Conservation (phyloP, 352 stramenopile genomes). For the Phytophthora macrochlamydospora region DNA sequence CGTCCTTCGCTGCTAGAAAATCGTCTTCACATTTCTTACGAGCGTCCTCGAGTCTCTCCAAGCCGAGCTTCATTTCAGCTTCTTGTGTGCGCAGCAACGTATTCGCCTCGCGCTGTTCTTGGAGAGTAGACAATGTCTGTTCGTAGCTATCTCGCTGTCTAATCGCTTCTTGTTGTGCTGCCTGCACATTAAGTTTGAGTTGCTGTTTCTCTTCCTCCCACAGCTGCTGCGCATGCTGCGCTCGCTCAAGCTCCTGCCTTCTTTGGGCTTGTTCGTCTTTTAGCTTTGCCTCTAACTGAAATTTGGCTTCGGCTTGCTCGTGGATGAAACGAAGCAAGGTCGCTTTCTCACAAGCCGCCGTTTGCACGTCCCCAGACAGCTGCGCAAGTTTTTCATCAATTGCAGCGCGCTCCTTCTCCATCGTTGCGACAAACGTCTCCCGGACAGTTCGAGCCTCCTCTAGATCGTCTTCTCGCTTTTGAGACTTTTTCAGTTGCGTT, state of each 20-base stretch:
- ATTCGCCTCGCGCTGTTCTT: slow-evolving; percentile 43
- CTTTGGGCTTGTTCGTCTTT: slow-evolving; percentile 58
- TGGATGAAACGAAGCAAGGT: slow-evolving; percentile 80
- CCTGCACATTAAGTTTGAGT: slow-evolving; percentile 40
- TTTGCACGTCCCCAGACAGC: slow-evolving; percentile 52
- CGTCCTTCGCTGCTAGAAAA: slow-evolving; percentile 52
- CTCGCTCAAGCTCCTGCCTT: slow-evolving; percentile 30
- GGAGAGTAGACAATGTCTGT: slow-evolving; percentile 21
- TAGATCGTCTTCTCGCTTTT: slow-evolving; percentile 43
- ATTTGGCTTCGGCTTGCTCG: slow-evolving; percentile 73
- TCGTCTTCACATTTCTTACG: slow-evolving; percentile 50
- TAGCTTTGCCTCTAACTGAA: slow-evolving; percentile 57
- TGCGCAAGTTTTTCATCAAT: slow-evolving; percentile 53
- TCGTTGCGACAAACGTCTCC: slow-evolving; percentile 50
- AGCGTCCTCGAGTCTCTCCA: slow-evolving; percentile 40
- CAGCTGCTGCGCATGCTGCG: slow-evolving; percentile 40
- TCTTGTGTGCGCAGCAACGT: slow-evolving; percentile 38
- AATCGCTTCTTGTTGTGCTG: slow-evolving; percentile 36
- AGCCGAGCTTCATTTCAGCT: slow-evolving; percentile 37
- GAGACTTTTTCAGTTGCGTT: slow-evolving; percentile 32
- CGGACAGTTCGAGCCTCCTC: slow-evolving; percentile 59
- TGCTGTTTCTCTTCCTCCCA: slow-evolving; percentile 52
- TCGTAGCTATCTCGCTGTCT: slow-evolving; percentile 36
- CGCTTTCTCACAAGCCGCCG: slow-evolving; percentile 67
- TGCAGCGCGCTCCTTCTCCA: slow-evolving; percentile 59